Base-by-base conservation (phyloP, 2,329 filamentous ascomycete species). In the Sclerotiophoma versabilis region DNA sequence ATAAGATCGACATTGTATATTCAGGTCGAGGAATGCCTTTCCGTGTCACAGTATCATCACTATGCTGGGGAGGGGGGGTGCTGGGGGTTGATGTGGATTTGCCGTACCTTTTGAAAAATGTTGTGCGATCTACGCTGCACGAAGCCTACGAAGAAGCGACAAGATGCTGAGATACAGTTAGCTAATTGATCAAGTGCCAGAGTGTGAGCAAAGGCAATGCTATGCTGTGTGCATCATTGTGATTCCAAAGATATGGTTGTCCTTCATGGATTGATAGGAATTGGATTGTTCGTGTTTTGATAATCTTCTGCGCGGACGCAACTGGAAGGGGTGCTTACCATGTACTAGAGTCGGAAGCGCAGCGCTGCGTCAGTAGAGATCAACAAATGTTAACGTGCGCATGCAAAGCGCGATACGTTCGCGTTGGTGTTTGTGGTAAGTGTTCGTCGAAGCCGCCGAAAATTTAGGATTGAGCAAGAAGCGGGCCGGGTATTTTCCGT, bases 11-110 rank as follows among this genome's bases (percentile, higher is more conserved):
- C 84, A 86, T 81, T 76, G 74, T 79, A 75, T 78, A 76, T 87
- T 86, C 83, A 81, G 84, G 79, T 83, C 82, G 84, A 87, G 84
- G 84, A 87, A 87, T 87, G 84, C 84, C 84, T 83, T 80, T 84
- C 81, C 81, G 81, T 84, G 84, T 86, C 84, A 76, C 79, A 75
- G 75, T 74, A 81, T 86, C 84, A 86, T 86, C 84, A 87, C 77
- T 73, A 72, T 77, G 78, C 71, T 59, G 56, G 50, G 48, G 39
- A 20, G 33, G 39, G 12, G 59, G 54, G 58, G 51, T 51, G 54
- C n/a, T n/a, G 50, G 36, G 44, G 6, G 49, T 19, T 25, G 50
- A 39, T 30, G 44, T 33, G 36, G 56, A 36, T 38, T 38, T 46
- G 52, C 65, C 45, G 55, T 77, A 83, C 81, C 81, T 74, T 83